Evolutionary conservation across 1,139 yeast species (phyloP).

Genomic region (Wickerhamomyces sp.): DNA sequence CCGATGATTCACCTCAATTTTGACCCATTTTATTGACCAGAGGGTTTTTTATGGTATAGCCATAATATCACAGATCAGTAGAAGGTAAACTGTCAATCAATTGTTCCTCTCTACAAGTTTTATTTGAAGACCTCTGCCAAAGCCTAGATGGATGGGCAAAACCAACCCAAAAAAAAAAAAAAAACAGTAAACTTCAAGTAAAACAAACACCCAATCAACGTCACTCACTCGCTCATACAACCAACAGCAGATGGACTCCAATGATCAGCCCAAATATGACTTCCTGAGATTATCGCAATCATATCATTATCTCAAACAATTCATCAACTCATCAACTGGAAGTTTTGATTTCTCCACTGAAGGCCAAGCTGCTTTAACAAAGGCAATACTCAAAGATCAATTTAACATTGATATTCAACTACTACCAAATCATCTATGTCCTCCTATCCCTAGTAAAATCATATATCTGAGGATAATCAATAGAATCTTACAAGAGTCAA

Average conservation of each 20-base stretch:
- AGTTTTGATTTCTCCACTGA: slow-evolving; percentile 5
- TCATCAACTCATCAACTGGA: background rate
- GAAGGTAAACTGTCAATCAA: too few species aligned
- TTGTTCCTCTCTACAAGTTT: too few species aligned
- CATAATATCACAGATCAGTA: too few species aligned
- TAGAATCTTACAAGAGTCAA: slow-evolving; percentile 11
- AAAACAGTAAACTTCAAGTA: too few species aligned
- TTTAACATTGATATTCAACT: slow-evolving; percentile 8
- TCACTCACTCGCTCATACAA: too few species aligned
- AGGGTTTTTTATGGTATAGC: too few species aligned
- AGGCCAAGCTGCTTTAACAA: slow-evolving; percentile 18
- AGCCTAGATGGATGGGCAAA: too few species aligned
- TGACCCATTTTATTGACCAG: too few species aligned
- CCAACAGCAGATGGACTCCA: background rate
- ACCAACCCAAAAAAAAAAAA: too few species aligned
- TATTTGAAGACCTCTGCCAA: too few species aligned
- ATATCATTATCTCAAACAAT: background rate
- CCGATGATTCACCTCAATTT: too few species aligned
- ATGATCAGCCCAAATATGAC: background rate
- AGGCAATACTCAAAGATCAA: slow-evolving; percentile 11
- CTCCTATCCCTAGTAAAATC: slow-evolving; percentile 19
- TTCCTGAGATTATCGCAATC: background rate
- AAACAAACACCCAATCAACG: background rate
- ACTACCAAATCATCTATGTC: slow-evolving; percentile 13
- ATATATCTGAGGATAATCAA: slow-evolving; percentile 12